Percentiles rank a stretch among this genome's conserved stretches.
Evolutionary conservation across 1,284 basidiomycete species (phyloP).

Genomic region (Pseudozyma pruni): DNA sequence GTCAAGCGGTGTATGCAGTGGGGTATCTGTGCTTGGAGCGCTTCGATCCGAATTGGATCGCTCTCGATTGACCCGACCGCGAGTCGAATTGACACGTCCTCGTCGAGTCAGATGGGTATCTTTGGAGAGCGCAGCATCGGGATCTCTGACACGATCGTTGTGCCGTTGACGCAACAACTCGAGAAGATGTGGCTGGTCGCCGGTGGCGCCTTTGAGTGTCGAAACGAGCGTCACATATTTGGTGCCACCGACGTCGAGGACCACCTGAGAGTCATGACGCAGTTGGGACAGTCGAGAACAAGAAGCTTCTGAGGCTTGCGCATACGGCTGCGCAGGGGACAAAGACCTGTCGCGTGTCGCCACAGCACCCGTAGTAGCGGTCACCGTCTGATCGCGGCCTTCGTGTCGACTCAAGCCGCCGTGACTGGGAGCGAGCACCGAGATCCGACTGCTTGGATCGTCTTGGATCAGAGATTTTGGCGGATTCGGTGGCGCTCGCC

Average conservation of each 20-base stretch:
- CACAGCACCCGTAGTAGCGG: too few species aligned
- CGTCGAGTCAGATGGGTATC: constrained; percentile 3
- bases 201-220: constrained; percentile 14
- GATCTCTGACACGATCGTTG: background rate
- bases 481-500: too few species aligned
- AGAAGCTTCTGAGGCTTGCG: background rate
- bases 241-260: constrained; percentile 28
- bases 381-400: too few species aligned
- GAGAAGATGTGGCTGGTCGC: constrained; percentile 18
- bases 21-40: background rate
- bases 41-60: constrained; percentile 2
- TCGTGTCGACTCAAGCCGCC: too few species aligned
- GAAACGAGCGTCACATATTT: constrained; percentile 20
- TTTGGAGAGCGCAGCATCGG: background rate
- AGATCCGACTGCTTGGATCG: too few species aligned
- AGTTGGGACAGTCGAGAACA: background rate
- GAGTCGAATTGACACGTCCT: constrained; percentile 11
- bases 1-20: background rate
- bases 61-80: background rate
- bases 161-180: background rate
- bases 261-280: background rate
- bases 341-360: too few species aligned
- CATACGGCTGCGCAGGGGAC: background rate
- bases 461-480: too few species aligned
- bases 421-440: too few species aligned